These are phyloP conservation scores for Trichoderma asperellum DNA, from an alignment of 2,329 filamentous ascomycete species.

Conservation along the genomic window DNA sequence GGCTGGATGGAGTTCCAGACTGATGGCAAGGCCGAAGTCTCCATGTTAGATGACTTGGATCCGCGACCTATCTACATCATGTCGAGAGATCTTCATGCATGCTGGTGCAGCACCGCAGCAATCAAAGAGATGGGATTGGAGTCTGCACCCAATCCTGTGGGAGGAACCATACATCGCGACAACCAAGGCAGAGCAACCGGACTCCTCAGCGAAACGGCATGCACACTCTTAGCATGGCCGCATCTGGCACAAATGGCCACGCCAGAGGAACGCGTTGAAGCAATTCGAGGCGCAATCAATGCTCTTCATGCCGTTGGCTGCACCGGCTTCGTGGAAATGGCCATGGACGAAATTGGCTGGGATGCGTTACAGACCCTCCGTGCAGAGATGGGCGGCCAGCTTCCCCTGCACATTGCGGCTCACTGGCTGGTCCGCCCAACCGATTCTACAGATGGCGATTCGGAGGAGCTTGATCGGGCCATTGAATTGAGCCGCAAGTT, in stretches of 20 bases:
- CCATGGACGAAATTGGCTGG: constrained; percentile 23
- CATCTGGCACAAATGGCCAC: constrained; percentile 21
- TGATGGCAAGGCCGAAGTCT: constrained; percentile 12
- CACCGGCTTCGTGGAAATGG: constrained; percentile 22
- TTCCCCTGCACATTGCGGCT: constrained; percentile 20
- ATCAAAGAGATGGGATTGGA: constrained; percentile 18
- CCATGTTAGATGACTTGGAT: constrained; percentile 14
- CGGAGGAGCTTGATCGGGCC: constrained; percentile 6
- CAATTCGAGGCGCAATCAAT: background rate
- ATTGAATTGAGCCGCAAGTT: constrained; percentile 4
- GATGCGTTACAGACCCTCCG: constrained; percentile 14
- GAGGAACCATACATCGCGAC: constrained; percentile 24
- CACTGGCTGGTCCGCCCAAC: constrained; percentile 20
- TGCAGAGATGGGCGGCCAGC: constrained; percentile 13
- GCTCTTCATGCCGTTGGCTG: constrained; percentile 21
- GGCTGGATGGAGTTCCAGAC: constrained; percentile 25
- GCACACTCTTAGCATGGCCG: constrained; percentile 13
- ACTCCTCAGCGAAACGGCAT: constrained; percentile 7
- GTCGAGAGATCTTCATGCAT: constrained; percentile 18
- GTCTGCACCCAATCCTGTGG: constrained; percentile 10
- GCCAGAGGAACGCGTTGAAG: constrained; percentile 3
- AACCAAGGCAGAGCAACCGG: constrained; percentile 2
- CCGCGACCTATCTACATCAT: constrained; percentile 12
- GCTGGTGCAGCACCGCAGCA: constrained; percentile 18
- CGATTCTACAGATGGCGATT: constrained; percentile 8